Percentiles rank a stretch among this genome's conserved stretches.
Conservation (phyloP, 192 early-diverging fungal species). For the Entomortierella lignicola region DNA sequence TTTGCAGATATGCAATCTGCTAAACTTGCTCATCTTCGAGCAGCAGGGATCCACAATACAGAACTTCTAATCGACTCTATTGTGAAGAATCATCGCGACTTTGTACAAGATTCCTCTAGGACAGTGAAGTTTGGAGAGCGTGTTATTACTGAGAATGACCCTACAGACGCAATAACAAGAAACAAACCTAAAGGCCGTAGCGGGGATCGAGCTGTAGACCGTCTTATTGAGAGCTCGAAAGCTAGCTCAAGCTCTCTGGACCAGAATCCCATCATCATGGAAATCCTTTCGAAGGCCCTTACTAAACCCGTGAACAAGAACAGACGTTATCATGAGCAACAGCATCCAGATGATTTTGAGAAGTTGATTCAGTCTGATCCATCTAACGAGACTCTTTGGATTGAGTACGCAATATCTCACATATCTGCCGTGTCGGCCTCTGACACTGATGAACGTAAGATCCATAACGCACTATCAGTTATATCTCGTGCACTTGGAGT, state of each 20-base stretch:
- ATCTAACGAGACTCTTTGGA: conserved; percentile 16
- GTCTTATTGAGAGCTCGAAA: background rate
- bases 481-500: conserved; percentile 9
- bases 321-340: conserved; percentile 21
- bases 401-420: conserved; percentile 22
- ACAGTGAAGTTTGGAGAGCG: conserved; percentile 39
- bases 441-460: background rate
- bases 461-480: conserved; percentile 3
- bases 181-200: background rate
- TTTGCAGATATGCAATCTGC: conserved; percentile 40
- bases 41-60: conserved; percentile 37
- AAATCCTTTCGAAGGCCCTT: conserved; percentile 5
- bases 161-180: background rate
- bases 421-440: background rate
- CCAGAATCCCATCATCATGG: conserved; percentile 17
- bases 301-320: background rate
- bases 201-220: background rate
- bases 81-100: conserved; percentile 32
- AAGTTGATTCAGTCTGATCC: background rate
- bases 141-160: background rate
- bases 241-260: background rate
- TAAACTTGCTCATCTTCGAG: conserved; percentile 40
- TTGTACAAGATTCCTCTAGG: conserved; percentile 14
- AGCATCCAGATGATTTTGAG: conserved; percentile 7
- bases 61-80: conserved; percentile 39